Evolutionary conservation across 345 rosid species (phyloP).

Genomic region (Gossypium ekmanianum): DNA sequence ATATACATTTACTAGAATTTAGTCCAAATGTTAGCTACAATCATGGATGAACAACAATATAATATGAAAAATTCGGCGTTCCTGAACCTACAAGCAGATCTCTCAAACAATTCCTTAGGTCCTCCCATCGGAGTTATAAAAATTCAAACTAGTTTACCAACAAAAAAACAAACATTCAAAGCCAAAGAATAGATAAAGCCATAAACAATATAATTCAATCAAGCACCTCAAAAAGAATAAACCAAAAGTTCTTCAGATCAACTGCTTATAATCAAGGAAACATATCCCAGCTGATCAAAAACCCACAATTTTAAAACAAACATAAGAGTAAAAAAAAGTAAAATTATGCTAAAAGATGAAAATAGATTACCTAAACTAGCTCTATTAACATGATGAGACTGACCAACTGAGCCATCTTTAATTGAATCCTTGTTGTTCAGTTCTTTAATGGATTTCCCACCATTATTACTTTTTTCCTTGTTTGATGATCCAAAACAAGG

Average conservation of each 20-base stretch:
- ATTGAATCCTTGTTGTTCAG: constrained; percentile 62
- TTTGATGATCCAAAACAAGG: constrained; percentile 96
- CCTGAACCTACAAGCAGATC: constrained; percentile 32
- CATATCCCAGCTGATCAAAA: constrained; percentile 25
- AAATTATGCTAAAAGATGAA: background rate
- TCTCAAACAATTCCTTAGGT: constrained; percentile 17
- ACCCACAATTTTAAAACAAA: constrained; percentile 7
- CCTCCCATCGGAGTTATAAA: constrained; percentile 1
- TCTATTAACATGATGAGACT: constrained; percentile 58
- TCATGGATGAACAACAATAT: constrained; percentile 6
- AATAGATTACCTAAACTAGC: constrained; percentile 57
- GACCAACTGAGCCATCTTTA: constrained; percentile 68
- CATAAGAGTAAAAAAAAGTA: background rate
- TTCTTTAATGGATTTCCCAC: constrained; percentile 49
- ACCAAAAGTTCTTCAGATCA: constrained; percentile 14
- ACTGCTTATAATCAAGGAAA: constrained; percentile 25
- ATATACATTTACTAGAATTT: constrained; percentile 10
- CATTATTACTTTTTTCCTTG: constrained; percentile 47
- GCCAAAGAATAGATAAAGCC: constrained; percentile 10
- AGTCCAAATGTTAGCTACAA: background rate
- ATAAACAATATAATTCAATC: background rate
- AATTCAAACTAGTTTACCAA: constrained; percentile 7
- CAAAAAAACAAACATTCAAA: constrained; percentile 8
- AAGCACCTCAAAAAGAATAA: constrained; percentile 36
- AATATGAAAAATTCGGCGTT: constrained; percentile 7